phyloP scores from a whole-genome alignment of 1,139 yeast species.

The Debaryomycetaceae sp. region DNA sequence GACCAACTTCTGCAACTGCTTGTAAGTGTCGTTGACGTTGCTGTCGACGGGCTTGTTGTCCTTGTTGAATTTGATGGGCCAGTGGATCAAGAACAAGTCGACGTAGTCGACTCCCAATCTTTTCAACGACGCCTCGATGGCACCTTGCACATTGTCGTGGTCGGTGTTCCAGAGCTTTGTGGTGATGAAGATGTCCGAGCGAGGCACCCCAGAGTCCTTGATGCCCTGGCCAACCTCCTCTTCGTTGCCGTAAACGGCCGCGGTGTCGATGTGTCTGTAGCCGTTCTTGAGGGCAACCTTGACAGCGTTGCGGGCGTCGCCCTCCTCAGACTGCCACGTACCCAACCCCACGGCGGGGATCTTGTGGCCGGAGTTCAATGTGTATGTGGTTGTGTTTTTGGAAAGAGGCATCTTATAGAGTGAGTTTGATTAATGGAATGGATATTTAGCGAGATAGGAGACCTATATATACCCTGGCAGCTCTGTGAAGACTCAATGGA shows the following conservation, averaged over 20 bases:
- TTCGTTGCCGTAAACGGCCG: conserved; percentile 54
- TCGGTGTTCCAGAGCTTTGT: conserved; percentile 37
- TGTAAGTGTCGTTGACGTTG: conserved; percentile 41
- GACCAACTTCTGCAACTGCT: conserved; percentile 65
- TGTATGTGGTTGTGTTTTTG: too few relatives aligned
- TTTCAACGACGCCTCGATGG: conserved; percentile 24
- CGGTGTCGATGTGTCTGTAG: conserved; percentile 58
- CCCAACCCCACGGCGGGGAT: conserved; percentile 39
- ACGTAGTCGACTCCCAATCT: conserved; percentile 40
- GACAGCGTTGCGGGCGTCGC: conserved; percentile 29
- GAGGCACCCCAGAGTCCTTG: conserved; percentile 32
- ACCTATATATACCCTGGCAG: too few relatives aligned
- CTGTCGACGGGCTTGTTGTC: conserved; percentile 11
- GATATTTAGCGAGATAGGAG: too few relatives aligned
- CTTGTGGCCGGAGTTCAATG: conserved; percentile 20
- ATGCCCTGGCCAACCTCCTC: conserved; percentile 39
- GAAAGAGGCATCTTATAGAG: too few relatives aligned
- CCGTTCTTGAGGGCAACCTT: conserved; percentile 47
- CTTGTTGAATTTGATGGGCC: conserved; percentile 51
- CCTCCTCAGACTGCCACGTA: conserved; percentile 23
- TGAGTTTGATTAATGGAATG: too few relatives aligned
- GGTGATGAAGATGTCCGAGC: conserved; percentile 66
- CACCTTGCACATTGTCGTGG: conserved; percentile 24
- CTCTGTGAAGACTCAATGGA: too few relatives aligned
- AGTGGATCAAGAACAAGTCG: conserved; percentile 54